phyloP scores from a whole-genome alignment of 73 alveolate species.

The Loxodes magnus region DNA sequence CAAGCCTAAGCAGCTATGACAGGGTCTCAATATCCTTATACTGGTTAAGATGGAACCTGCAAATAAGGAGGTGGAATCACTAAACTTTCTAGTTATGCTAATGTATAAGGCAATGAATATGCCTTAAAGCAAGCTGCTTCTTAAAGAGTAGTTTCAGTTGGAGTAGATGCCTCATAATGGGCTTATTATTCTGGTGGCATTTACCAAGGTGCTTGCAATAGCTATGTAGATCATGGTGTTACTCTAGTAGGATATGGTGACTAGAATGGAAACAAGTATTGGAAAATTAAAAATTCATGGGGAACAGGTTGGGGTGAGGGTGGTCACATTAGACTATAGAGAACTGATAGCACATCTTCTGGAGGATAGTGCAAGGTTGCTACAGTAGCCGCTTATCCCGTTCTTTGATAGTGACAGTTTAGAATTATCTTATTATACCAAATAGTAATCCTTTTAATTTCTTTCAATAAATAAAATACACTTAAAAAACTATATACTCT shows the following conservation, averaged over 20 bases:
- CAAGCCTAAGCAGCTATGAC: constrained; percentile 9
- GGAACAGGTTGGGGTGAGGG: constrained; percentile 43
- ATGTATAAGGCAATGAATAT: constrained; percentile 12
- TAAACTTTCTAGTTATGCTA: constrained; percentile 10
- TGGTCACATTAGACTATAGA: constrained; percentile 31
- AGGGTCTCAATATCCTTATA: constrained; percentile 32
- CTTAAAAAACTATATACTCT: no score
- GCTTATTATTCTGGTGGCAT: constrained; percentile 6
- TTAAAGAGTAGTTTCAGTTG: constrained; percentile 29
- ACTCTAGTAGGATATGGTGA: constrained; percentile 16
- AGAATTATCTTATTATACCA: no score
- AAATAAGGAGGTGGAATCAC: constrained; percentile 4
- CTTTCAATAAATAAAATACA: no score
- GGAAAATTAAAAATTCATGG: constrained; percentile 41
- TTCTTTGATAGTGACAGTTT: no score
- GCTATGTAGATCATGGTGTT: constrained; percentile 27
- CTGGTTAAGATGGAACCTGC: constrained; percentile 14
- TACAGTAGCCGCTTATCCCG: no score
- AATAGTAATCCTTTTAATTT: no score
- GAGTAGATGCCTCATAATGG: constrained; percentile 29
- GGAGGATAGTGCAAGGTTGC: no score
- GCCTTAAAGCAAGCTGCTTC: constrained; percentile 11
- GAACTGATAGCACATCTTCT: no score
- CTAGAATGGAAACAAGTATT: constrained; percentile 6
- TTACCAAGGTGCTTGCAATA: constrained; percentile 7